Percentiles rank a stretch among this genome's conserved stretches.
phyloP scores from a whole-genome alignment of 306 rosid genomes.

The Lathyrus aphaca region DNA sequence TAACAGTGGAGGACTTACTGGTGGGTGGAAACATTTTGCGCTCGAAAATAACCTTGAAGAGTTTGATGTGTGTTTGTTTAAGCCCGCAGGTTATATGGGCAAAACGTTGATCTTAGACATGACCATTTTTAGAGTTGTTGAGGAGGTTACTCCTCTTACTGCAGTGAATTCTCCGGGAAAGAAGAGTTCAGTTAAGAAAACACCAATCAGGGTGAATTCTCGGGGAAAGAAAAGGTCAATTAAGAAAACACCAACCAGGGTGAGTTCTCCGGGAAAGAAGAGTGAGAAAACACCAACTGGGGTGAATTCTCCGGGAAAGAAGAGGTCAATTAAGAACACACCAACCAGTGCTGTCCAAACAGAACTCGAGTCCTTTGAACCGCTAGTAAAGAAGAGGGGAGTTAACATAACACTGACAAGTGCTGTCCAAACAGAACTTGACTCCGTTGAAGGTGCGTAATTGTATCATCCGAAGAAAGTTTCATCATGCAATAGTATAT shows the following conservation, averaged over 20 bases:
- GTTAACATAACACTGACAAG: constrained; percentile 16
- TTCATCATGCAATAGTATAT: constrained; percentile 20
- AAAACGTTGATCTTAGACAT: constrained; percentile 49
- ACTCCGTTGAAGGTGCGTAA: background rate
- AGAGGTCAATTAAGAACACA: too few species aligned
- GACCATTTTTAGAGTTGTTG: constrained; percentile 61
- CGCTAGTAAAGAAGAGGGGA: constrained; percentile 1
- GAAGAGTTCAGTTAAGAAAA: too few species aligned
- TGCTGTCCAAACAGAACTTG: constrained; percentile 4
- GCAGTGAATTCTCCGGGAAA: constrained; percentile 22
- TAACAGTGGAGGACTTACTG: constrained; percentile 52
- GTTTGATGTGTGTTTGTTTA: constrained; percentile 64
- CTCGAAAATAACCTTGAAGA: constrained; percentile 71
- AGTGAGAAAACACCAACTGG: too few species aligned
- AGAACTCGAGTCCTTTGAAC: too few species aligned
- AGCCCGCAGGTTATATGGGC: constrained; percentile 36
- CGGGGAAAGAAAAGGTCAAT: background rate
- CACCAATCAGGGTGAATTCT: too few species aligned
- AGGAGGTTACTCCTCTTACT: constrained; percentile 46
- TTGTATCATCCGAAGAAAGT: background rate
- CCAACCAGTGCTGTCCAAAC: too few species aligned
- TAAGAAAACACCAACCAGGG: too few species aligned
- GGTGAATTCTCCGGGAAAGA: too few species aligned
- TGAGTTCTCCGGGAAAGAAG: too few species aligned
- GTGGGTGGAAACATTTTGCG: constrained; percentile 69